These are phyloP conservation scores for Castanea crenata DNA, from an alignment of 306 rosid species.

Conservation along the genomic window DNA sequence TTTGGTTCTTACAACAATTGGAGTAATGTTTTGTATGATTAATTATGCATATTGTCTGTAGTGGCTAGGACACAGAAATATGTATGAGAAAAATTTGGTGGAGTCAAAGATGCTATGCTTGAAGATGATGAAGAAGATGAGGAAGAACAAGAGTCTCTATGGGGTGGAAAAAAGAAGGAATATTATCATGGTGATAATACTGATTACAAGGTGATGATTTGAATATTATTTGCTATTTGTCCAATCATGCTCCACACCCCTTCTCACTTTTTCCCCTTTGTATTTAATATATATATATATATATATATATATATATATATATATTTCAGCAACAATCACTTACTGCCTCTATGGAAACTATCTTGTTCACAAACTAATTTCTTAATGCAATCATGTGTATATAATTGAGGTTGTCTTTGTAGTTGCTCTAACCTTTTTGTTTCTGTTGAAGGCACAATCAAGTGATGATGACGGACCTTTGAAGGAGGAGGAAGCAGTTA, in stretches of 20 bases:
- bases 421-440: too few relatives aligned
- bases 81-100: constrained; percentile 40
- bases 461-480: constrained; percentile 77
- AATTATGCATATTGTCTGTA: constrained; percentile 24
- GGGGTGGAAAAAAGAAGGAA: constrained; percentile 42
- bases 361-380: constrained; percentile 1
- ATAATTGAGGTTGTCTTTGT: too few relatives aligned
- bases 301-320: too few relatives aligned
- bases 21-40: background rate
- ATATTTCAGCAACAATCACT: background rate
- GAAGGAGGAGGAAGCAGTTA: constrained; percentile 75
- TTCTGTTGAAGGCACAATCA: too few relatives aligned
- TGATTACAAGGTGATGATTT: constrained; percentile 58
- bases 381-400: too few relatives aligned
- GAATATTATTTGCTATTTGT: too few relatives aligned
- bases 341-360: constrained; percentile 40
- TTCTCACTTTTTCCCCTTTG: too few relatives aligned
- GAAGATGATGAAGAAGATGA: constrained; percentile 62
- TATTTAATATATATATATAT: background rate
- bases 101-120: constrained; percentile 55
- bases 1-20: background rate
- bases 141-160: constrained; percentile 33
- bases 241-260: too few relatives aligned
- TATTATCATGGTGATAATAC: constrained; percentile 77
- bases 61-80: constrained; percentile 56